A percentile compares a stretch with the other conserved stretches of the same genome.
phyloP scores from a whole-genome alignment of 805 yeast species.

The Candida stauntonica region DNA sequence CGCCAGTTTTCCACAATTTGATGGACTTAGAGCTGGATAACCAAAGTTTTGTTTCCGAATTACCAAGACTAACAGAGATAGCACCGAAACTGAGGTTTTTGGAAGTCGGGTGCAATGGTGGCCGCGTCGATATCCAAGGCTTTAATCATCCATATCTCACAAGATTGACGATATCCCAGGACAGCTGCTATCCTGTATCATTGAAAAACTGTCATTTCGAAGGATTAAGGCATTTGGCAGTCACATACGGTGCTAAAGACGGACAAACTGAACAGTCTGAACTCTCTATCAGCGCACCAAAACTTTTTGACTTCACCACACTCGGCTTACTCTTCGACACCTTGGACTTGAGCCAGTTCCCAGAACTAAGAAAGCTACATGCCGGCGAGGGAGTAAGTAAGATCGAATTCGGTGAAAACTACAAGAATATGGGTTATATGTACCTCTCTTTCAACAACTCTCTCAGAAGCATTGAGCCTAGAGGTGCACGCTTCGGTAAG shows the following conservation, averaged over 20 bases:
- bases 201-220: background rate
- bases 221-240: background rate
- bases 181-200: background rate
- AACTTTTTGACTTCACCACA: background rate
- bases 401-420: background rate
- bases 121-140: background rate
- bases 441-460: background rate
- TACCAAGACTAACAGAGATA: background rate
- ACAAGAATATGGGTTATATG: background rate
- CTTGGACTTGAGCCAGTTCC: background rate
- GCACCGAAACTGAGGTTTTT: background rate
- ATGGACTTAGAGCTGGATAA: background rate
- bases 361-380: background rate
- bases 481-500: background rate
- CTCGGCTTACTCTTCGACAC: background rate
- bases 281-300: background rate
- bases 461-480: background rate
- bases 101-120: background rate
- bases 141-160: background rate
- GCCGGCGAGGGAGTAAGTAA: background rate
- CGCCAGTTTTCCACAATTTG: background rate
- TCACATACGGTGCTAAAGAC: background rate
- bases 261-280: background rate
- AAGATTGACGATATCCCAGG: background rate
- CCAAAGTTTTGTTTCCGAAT: background rate